Evolutionary conservation across 495 filamentous ascomycete species (phyloP), one percentile per base, ranked within the genome.

Genomic region (Ramalina intermedia): DNA sequence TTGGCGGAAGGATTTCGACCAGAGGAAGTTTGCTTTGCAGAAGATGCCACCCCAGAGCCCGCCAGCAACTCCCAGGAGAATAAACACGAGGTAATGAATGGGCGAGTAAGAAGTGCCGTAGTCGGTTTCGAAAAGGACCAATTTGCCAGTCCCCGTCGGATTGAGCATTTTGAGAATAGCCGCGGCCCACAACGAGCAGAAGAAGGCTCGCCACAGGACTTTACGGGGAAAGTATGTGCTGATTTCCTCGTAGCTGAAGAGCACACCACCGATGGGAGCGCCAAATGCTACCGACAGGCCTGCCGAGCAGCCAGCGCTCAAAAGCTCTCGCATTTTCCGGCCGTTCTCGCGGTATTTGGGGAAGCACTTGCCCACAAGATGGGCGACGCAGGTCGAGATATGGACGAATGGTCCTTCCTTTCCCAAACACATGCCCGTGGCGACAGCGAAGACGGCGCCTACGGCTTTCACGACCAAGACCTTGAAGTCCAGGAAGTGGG

Each of bases 321-420:
- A 63, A 49, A 78, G 63, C 58, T 78, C 73, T 29, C 74, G 60
- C 61, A 76, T 58, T 47, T 73, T 73, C 27, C 71, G 60, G 2
- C 67, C 66, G 52, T 78, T 78, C 5, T 74, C 62, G 17, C 63
- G 56, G 49, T 76, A 76, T 49, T 75, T 75, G 0, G 70, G 71
- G 40, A 79, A 74, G 37, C 59, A 47, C 17, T 47, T 65, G 12
- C 67, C 71, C 0, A 79, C 72, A 2, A 76, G 60, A 47, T 76
- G 71, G n/a, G 71, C 73, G 1, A 69, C 69, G 52, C 74, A 75
- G 3, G 72, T 70, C 6, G 70, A 71, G 16, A 79, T 79, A 53
- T 79, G 74, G 1, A 79, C 74, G 49, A 79, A 79, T 1, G 74
- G 75, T 0, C 75, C 74, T 65, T 78, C 74, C 63, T 78, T 79